phyloP scores from a whole-genome alignment of 495 filamentous ascomycete species.

The Darksidea phi region DNA sequence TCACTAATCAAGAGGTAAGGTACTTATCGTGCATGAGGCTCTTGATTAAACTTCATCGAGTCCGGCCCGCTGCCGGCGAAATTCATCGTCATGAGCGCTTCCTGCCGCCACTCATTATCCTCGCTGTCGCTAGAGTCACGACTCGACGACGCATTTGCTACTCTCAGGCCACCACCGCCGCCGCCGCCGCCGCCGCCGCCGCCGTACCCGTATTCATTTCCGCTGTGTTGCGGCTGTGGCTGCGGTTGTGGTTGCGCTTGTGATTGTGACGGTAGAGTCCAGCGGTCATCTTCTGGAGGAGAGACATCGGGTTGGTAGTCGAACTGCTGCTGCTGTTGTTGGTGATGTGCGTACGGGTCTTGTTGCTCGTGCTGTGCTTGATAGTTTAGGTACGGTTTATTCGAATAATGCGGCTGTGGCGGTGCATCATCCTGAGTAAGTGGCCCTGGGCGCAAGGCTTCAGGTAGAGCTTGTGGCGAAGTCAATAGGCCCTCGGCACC shows the following conservation, averaged over 20 bases:
- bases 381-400: neutral
- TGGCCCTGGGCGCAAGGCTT: neutral
- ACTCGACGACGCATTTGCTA: conserved; percentile 34
- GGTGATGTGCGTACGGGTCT: neutral
- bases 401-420: no score
- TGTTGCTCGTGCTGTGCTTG: neutral
- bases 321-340: neutral
- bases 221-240: neutral
- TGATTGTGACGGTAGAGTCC: conserved; percentile 22
- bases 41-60: conserved; percentile 6
- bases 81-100: conserved; percentile 43
- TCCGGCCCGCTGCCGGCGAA: conserved; percentile 29
- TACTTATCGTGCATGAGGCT: no score
- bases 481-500: neutral
- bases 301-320: neutral
- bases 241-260: conserved; percentile 1
- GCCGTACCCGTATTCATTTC: neutral
- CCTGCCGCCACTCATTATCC: conserved; percentile 40
- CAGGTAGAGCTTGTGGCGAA: neutral
- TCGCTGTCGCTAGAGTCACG: conserved; percentile 18
- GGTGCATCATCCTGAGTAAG: no score
- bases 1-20: neutral
- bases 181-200: neutral
- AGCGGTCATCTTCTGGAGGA: conserved; percentile 5
- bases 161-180: conserved; percentile 37